phyloP scores from a whole-genome alignment of 1,284 basidiomycete genomes.

The Trichosporon faecale region DNA sequence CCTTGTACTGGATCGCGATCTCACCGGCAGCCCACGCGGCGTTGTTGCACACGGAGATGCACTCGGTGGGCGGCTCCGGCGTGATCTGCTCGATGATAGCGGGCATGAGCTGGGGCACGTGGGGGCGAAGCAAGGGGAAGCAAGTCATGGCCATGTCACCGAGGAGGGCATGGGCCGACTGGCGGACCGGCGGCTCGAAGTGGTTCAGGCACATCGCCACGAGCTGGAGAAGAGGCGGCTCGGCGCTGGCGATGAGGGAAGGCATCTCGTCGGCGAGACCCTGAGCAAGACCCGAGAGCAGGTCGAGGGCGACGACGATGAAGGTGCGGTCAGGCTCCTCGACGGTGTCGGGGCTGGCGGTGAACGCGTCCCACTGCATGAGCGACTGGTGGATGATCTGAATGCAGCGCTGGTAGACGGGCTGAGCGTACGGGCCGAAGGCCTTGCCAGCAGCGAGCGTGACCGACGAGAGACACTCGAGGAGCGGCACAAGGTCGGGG shows the following conservation, averaged over 20 bases:
- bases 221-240: conserved; percentile 73
- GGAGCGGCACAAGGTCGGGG: conserved; percentile 86
- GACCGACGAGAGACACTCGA: conserved; percentile 97
- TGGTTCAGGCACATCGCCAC: conserved; percentile 85
- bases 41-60: conserved; percentile 96
- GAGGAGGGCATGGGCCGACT: conserved; percentile 94
- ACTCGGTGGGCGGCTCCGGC: conserved; percentile 56
- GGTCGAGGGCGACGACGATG: conserved; percentile 92
- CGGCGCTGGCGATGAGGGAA: conserved; percentile 63
- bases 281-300: conserved; percentile 92
- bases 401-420: conserved; percentile 89
- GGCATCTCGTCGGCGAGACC: conserved; percentile 79
- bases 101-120: conserved; percentile 82
- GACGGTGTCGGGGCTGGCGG: conserved; percentile 65
- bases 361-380: conserved; percentile 65
- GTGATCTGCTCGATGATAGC: conserved; percentile 87
- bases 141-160: conserved; percentile 98
- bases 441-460: conserved; percentile 93
- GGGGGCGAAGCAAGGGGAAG: conserved; percentile 69
- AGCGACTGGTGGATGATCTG: conserved; percentile 79
- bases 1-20: conserved; percentile 77
- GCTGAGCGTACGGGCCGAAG: conserved; percentile 82
- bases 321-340: conserved; percentile 94
- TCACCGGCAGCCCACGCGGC: conserved; percentile 99
- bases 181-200: conserved; percentile 89